Evolutionary conservation across 1,284 basidiomycete species (phyloP).

Genomic region (Microbotryum lychnidis-dioicae): DNA sequence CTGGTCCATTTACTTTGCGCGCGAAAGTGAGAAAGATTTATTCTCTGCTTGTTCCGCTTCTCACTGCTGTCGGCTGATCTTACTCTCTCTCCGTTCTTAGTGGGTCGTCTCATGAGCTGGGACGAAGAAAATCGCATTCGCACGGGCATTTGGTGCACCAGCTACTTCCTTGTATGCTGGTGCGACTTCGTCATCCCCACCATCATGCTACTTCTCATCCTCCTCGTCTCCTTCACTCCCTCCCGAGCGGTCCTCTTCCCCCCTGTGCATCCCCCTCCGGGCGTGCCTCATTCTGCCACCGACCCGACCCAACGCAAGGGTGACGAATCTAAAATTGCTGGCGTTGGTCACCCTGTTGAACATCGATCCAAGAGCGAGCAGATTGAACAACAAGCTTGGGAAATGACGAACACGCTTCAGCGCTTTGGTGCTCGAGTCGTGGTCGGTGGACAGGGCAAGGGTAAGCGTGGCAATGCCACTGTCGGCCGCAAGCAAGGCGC

Average conservation of each 20-base stretch:
- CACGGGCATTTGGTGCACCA: conserved; percentile 14
- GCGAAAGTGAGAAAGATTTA: conserved; percentile 5
- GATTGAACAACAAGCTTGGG: conserved; percentile 44
- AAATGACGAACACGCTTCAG: conserved; percentile 41
- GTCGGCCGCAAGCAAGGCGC: conserved; percentile 39
- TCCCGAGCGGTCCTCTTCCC: conserved; percentile 47
- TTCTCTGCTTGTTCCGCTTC: no score
- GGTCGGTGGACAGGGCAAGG: conserved; percentile 36
- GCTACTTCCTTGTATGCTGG: conserved; percentile 46
- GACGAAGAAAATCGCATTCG: conserved; percentile 8
- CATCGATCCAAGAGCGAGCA: conserved; percentile 43
- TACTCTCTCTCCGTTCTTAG: no score
- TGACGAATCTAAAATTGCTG: conserved; percentile 42
- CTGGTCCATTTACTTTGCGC: conserved; percentile 16
- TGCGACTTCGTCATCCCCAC: conserved; percentile 44
- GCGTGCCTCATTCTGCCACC: conserved; percentile 41
- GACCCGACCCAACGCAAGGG: conserved; percentile 43
- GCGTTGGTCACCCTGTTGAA: conserved; percentile 39
- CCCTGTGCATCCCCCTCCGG: conserved; percentile 37
- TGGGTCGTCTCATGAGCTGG: conserved; percentile 27
- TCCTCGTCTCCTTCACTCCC: conserved; percentile 46
- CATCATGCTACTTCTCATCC: conserved; percentile 40
- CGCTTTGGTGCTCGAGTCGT: conserved; percentile 40
- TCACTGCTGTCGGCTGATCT: no score
- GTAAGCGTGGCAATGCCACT: conserved; percentile 40